phyloP scores from a whole-genome alignment of 2,329 filamentous ascomycete genomes.

The Byssoonygena ceratinophila region DNA sequence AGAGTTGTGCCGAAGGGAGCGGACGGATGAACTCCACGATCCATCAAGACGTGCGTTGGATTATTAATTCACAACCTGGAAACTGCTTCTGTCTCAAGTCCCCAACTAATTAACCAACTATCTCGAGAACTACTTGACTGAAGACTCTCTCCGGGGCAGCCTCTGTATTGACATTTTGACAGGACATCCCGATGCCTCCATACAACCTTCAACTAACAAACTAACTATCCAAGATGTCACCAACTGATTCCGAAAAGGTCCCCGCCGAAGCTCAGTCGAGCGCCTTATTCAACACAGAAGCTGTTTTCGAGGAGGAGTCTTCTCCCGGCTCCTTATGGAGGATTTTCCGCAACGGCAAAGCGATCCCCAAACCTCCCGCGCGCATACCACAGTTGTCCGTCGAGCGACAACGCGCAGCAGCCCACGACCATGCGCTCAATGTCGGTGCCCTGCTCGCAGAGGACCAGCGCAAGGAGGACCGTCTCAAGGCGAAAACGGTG shows the following conservation, averaged over 20 bases:
- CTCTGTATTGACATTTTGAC: no score
- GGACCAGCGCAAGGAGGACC: constrained; percentile 15
- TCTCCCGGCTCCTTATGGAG: constrained; percentile 1
- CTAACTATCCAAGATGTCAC: neutral
- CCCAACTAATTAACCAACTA: no score
- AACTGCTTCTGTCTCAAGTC: no score
- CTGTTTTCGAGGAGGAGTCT: constrained; percentile 4
- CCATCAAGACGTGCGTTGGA: no score
- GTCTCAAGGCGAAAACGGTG: constrained; percentile 41
- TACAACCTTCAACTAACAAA: neutral
- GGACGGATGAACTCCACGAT: neutral
- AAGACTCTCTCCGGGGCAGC: no score
- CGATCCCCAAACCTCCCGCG: neutral
- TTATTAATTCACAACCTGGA: no score
- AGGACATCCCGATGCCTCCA: no score
- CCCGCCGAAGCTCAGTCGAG: constrained; percentile 2
- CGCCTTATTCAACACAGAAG: neutral
- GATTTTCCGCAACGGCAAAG: neutral
- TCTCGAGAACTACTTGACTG: no score
- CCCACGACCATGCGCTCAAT: constrained; percentile 21
- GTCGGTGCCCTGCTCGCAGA: constrained; percentile 20
- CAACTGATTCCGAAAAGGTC: neutral
- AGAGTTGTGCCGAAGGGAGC: neutral
- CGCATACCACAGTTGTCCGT: constrained; percentile 18
- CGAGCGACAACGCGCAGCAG: constrained; percentile 20